phyloP scores from a whole-genome alignment of 805 yeast genomes.

The Cyberlindnera samutprakarnensis region DNA sequence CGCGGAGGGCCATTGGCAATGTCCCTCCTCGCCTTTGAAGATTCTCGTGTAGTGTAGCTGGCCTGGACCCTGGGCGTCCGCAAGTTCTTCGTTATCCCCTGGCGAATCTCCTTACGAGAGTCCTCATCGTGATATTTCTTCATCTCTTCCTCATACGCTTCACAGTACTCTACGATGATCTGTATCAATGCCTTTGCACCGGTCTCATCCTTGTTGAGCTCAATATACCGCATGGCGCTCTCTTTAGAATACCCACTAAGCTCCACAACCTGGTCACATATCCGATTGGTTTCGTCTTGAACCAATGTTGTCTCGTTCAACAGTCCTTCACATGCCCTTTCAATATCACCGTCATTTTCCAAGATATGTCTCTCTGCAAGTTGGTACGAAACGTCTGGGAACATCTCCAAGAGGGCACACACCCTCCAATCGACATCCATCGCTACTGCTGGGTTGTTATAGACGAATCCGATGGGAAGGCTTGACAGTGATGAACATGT shows the following conservation, averaged over 20 bases:
- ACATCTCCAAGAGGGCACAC: constrained; percentile 2
- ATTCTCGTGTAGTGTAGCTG: background rate
- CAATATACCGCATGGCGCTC: background rate
- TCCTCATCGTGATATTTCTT: background rate
- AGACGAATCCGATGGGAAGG: no score
- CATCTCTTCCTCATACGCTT: constrained; percentile 9
- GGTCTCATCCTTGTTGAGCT: background rate
- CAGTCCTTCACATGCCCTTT: constrained; percentile 1
- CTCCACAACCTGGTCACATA: background rate
- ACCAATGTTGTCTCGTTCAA: background rate
- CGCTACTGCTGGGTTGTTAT: no score
- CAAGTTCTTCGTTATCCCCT: background rate
- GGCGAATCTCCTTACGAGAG: background rate
- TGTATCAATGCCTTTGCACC: background rate
- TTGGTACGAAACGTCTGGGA: constrained; percentile 1
- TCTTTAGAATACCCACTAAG: background rate
- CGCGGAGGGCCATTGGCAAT: background rate
- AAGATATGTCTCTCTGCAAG: background rate
- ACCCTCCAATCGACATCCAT: constrained; percentile 3
- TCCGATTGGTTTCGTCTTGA: background rate
- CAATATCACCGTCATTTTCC: constrained; percentile 2
- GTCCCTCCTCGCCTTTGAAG: background rate
- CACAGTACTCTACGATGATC: constrained; percentile 1
- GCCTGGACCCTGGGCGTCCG: background rate
- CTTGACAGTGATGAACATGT: no score